Evolutionary conservation across 2,329 filamentous ascomycete genomes (phyloP).

Genomic region (Claviceps sp.): DNA sequence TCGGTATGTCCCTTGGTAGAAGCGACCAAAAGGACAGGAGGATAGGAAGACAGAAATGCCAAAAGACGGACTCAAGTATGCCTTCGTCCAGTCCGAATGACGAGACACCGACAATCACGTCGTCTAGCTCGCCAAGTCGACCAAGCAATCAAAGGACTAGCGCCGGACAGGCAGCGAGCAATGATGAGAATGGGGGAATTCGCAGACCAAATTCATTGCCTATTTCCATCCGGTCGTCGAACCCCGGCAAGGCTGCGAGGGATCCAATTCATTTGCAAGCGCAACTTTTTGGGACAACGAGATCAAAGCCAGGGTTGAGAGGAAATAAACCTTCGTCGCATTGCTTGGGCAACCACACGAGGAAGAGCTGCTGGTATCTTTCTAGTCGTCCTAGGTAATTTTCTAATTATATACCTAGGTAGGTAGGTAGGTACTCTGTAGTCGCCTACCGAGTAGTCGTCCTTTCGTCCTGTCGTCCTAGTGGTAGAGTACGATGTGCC

Average conservation of each 20-base stretch:
- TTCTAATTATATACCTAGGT: too few species aligned
- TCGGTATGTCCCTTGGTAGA: too few species aligned
- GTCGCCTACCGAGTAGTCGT: too few species aligned
- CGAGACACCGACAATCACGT: too few species aligned
- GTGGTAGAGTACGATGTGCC: neutral
- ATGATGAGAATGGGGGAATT: neutral
- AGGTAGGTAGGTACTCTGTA: too few species aligned
- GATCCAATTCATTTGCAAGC: neutral
- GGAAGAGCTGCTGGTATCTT: neutral
- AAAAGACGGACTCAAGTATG: neutral
- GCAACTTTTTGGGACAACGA: neutral
- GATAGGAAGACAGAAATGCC: too few species aligned
- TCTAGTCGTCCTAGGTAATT: too few species aligned
- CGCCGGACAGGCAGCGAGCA: neutral
- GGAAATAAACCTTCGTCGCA: neutral
- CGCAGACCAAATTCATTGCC: neutral
- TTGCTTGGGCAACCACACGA: neutral
- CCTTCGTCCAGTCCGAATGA: too few species aligned
- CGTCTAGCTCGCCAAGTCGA: neutral
- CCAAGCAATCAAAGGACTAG: neutral
- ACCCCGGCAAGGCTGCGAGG: conserved; percentile 1
- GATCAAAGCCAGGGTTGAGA: neutral
- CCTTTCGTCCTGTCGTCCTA: neutral
- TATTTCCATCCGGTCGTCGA: neutral
- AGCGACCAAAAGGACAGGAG: too few species aligned